A percentile compares a stretch with the other conserved stretches of the same genome.
phyloP scores from a whole-genome alignment of 2,329 filamentous ascomycete species.

The Colletotrichum paranaense region DNA sequence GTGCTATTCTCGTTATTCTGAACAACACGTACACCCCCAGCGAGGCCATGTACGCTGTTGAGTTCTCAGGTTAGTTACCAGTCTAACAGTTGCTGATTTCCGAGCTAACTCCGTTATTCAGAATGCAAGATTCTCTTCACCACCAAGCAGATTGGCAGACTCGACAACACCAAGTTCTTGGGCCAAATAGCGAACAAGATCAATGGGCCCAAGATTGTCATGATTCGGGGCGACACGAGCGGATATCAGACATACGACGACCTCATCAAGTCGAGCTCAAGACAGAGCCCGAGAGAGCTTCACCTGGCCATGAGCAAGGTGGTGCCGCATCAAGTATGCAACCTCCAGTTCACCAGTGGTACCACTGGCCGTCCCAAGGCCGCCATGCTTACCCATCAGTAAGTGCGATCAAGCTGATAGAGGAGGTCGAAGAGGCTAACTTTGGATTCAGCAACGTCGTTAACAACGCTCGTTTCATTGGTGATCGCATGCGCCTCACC shows the following conservation, averaged over 20 bases:
- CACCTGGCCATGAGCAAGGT: conserved; percentile 65
- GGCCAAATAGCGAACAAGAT: conserved; percentile 59
- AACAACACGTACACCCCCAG: conserved; percentile 85
- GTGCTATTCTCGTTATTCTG: conserved; percentile 78
- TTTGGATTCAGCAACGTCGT: conserved; percentile 61
- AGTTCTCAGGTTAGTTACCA: conserved; percentile 68
- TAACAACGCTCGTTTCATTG: conserved; percentile 77
- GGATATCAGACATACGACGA: conserved; percentile 70
- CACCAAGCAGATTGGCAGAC: conserved; percentile 73
- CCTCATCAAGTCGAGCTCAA: conserved; percentile 63
- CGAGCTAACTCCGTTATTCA: conserved; percentile 44
- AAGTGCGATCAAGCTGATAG: conserved; percentile 41
- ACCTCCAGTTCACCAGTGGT: conserved; percentile 81
- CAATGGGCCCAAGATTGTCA: conserved; percentile 64
- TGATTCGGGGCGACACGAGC: conserved; percentile 66
- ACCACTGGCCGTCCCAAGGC: conserved; percentile 80
- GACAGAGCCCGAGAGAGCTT: conserved; percentile 61
- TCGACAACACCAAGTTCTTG: conserved; percentile 72
- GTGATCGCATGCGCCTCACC: conserved; percentile 78
- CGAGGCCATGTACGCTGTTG: conserved; percentile 77
- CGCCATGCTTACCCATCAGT: conserved; percentile 79
- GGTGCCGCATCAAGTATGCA: conserved; percentile 75
- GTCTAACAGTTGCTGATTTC: not conserved
- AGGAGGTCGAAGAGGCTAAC: conserved; percentile 11
- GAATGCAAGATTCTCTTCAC: conserved; percentile 81